A percentile compares a stretch with the other conserved stretches of the same genome.
Evolutionary conservation across 192 early-diverging fungal genomes (phyloP).

Genomic region (Podila verticillata): DNA sequence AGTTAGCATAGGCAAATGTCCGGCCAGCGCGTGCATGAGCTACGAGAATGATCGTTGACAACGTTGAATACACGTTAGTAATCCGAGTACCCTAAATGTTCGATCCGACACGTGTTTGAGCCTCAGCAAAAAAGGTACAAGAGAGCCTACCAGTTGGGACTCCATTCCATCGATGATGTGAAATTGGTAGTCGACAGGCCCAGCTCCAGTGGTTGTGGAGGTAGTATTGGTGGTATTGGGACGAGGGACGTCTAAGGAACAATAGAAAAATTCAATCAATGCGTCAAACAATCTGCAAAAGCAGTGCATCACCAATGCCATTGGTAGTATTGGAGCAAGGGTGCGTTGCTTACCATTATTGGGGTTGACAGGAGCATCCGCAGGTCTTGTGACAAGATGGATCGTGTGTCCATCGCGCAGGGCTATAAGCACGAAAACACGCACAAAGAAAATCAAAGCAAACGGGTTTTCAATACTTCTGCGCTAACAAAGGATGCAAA

Average conservation of each 20-base stretch:
- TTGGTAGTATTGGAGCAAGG: neutral
- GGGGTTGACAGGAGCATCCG: constrained; percentile 56
- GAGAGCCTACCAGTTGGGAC: neutral
- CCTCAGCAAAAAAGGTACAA: too few relatives aligned
- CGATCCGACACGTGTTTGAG: constrained; percentile 4
- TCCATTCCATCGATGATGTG: constrained; percentile 33
- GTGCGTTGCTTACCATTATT: constrained; percentile 51
- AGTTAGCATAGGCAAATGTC: constrained; percentile 17
- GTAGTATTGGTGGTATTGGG: constrained; percentile 1
- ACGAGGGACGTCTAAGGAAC: constrained; percentile 19
- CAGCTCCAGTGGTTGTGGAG: constrained; percentile 1
- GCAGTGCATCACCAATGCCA: neutral
- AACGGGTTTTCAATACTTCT: neutral
- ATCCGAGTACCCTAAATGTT: neutral
- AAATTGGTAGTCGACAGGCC: constrained; percentile 21
- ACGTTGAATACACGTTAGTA: neutral
- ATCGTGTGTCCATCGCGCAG: constrained; percentile 60
- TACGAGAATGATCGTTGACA: neutral
- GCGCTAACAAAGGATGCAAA: too few relatives aligned
- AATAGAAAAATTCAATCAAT: neutral
- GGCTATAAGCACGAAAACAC: constrained; percentile 15
- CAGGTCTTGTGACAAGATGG: constrained; percentile 60
- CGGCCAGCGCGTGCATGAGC: constrained; percentile 46
- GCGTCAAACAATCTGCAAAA: neutral
- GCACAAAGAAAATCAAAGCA: neutral